Base-by-base conservation (phyloP, 2,329 filamentous ascomycete genomes). In the Ophiostoma angusticollis region DNA sequence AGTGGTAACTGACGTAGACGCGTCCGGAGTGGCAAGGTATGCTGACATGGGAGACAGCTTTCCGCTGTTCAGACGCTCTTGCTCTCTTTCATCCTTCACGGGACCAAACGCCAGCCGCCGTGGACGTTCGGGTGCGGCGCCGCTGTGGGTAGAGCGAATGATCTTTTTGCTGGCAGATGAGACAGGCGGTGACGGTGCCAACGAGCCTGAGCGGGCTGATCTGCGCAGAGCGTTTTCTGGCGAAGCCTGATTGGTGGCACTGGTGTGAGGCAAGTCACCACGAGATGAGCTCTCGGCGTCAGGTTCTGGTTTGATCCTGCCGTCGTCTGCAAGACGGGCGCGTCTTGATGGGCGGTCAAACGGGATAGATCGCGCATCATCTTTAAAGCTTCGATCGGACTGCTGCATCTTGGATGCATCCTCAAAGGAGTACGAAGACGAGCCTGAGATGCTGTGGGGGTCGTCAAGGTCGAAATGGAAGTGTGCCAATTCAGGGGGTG, bases 401-500 rank as follows among this genome's bases (percentile, higher is more conserved):
- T 37, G 21, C 5, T 41, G 43, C 11, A 37, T 11, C 9, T 39
- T 39, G 11, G 31, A 22, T 2, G 29, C 19, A 9, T 50, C 49
- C 9, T 52, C 49, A 18, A 50, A 51, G 3, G 47, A 47, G 35
- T 49, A 51, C 47, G 39, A 49, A 3, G 50, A 51, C 47, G 39
- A 49, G 4, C 19, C 19, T 12, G 57, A 50, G 17, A 75, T 64
- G 38, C 80, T 73, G 4, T 23, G 14, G 31, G 75, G 72, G 34
- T 74, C 72, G 25, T 82, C 63, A 37, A 71, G 47, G 24, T 80
- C 75, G 50, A 93, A 87, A 29, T 73, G 78, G 54, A 96, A 81
- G 41, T 77, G 78, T 46, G 77, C 75, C 44, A 98, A 65, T 37
- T 82, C 78, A 13, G 77, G 72, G 2, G 91, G 91, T 2, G 87